Percentiles rank a stretch among this genome's conserved stretches.
Evolutionary conservation across 2,329 filamentous ascomycete genomes (phyloP).

Genomic region (Aspergillus felis): DNA sequence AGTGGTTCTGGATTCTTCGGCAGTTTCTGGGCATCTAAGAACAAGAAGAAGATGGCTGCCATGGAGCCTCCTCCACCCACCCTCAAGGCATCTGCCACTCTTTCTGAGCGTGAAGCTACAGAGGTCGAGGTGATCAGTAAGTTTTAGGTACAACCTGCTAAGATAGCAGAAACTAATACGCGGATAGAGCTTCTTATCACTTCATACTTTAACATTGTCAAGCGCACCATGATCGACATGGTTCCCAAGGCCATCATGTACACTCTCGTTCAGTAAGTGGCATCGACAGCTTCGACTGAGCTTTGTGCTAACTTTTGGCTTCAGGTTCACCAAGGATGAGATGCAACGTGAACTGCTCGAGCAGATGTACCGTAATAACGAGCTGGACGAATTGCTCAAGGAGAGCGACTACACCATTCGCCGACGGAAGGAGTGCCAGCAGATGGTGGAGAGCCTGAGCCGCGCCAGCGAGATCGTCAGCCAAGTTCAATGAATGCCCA

Average conservation of each 20-base stretch:
- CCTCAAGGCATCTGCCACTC: conserved; percentile 87
- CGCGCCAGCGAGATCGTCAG: conserved; percentile 96
- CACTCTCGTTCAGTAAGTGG: conserved; percentile 82
- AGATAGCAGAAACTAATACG: conserved; percentile 11
- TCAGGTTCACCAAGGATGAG: conserved; percentile 88
- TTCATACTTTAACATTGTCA: conserved; percentile 97
- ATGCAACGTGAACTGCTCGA: conserved; percentile 97
- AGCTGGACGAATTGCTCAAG: conserved; percentile 90
- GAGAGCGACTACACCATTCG: conserved; percentile 96
- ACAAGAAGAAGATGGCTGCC: conserved; percentile 99
- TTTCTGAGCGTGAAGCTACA: conserved; percentile 90
- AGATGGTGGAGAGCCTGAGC: conserved; percentile 93
- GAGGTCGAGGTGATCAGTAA: conserved; percentile 98
- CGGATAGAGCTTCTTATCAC: conserved; percentile 80
- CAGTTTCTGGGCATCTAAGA: conserved; percentile 98
- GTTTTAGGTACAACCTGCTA: conserved; percentile 32
- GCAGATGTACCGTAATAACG: conserved; percentile 91
- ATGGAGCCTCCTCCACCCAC: conserved; percentile 94
- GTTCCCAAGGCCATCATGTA: conserved; percentile 99
- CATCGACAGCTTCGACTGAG: background rate
- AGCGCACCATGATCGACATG: conserved; percentile 99
- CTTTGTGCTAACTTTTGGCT: conserved; percentile 8
- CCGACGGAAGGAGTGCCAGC: conserved; percentile 94
- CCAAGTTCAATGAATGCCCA: conserved; percentile 54
- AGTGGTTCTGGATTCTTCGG: conserved; percentile 87